Evolutionary conservation across 371 early-diverging fungal species (phyloP).

Genomic region (Mucor sp.): DNA sequence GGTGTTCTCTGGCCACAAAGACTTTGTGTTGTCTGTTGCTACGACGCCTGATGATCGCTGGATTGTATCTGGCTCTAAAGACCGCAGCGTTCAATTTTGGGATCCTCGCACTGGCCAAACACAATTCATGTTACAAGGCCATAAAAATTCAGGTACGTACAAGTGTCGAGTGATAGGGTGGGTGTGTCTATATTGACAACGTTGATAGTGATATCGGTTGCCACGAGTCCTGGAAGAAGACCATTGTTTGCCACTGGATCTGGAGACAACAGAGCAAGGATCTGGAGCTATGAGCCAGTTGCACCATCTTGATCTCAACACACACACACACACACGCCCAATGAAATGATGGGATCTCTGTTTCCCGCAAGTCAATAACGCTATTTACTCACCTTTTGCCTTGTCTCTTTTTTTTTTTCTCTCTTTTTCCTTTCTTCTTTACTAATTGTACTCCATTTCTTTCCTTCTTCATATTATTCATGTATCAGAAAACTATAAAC

Average conservation of each 20-base stretch:
- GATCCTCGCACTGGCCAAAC: slow-evolving; percentile 77
- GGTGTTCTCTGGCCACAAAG: slow-evolving; percentile 72
- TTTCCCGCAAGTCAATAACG: background rate
- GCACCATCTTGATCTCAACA: slow-evolving; percentile 10
- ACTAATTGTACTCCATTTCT: background rate
- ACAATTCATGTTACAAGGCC: slow-evolving; percentile 94
- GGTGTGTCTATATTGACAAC: background rate
- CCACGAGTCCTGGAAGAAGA: slow-evolving; percentile 71
- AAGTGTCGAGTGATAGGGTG: background rate
- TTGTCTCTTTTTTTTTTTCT: background rate
- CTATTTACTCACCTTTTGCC: background rate
- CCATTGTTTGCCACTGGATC: slow-evolving; percentile 92
- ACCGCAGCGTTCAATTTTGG: slow-evolving; percentile 95
- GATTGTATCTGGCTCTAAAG: slow-evolving; percentile 94
- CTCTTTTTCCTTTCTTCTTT: background rate
- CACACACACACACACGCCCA: background rate
- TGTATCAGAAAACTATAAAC: background rate
- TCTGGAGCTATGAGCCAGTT: slow-evolving; percentile 74
- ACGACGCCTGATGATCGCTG: slow-evolving; percentile 89
- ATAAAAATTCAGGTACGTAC: slow-evolving; percentile 89
- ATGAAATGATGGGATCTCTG: background rate
- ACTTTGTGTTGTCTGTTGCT: slow-evolving; percentile 96
- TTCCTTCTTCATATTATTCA: background rate
- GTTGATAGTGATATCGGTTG: slow-evolving; percentile 83
- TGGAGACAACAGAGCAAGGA: slow-evolving; percentile 87